Conservation (phyloP, 192 early-diverging fungal species). For the Haplosporangium gracile region DNA sequence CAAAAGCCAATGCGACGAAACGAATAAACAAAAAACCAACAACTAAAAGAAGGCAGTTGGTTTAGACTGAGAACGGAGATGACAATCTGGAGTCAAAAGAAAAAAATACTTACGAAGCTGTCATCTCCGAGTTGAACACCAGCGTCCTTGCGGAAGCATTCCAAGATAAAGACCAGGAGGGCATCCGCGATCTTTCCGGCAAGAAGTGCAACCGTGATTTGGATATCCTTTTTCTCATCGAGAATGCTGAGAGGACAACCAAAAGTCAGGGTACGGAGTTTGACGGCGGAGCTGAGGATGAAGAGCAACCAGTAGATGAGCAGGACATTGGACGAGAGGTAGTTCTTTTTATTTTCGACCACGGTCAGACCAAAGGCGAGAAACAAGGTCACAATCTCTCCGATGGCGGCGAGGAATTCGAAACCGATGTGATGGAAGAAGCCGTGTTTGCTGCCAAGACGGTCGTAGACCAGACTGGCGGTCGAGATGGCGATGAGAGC, state of each 20-base stretch:
- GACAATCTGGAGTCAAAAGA: background rate
- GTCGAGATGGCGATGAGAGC: constrained; percentile 16
- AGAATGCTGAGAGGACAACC: constrained; percentile 54
- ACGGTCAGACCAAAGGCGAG: constrained; percentile 60
- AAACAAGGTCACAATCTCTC: constrained; percentile 15
- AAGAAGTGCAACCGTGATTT: constrained; percentile 36
- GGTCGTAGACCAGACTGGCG: background rate
- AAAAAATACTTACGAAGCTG: constrained; percentile 23
- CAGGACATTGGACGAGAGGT: constrained; percentile 63
- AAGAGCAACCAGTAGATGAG: constrained; percentile 67
- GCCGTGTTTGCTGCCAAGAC: background rate
- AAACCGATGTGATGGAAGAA: constrained; percentile 20
- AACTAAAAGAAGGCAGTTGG: background rate
- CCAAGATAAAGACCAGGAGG: constrained; percentile 30
- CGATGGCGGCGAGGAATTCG: constrained; percentile 19
- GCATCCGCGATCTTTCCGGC: constrained; percentile 18
- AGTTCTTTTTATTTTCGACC: constrained; percentile 61
- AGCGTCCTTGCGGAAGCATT: constrained; percentile 39
- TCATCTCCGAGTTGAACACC: constrained; percentile 46
- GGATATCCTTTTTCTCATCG: constrained; percentile 17
- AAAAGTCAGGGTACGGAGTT: constrained; percentile 59
- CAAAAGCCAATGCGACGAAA: background rate
- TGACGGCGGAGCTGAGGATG: constrained; percentile 30
- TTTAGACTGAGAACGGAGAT: background rate
- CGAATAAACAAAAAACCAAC: background rate